Percentiles rank a stretch among this genome's conserved stretches.
Conservation (phyloP, 805 yeast species). For the Yamadazyma sp. region DNA sequence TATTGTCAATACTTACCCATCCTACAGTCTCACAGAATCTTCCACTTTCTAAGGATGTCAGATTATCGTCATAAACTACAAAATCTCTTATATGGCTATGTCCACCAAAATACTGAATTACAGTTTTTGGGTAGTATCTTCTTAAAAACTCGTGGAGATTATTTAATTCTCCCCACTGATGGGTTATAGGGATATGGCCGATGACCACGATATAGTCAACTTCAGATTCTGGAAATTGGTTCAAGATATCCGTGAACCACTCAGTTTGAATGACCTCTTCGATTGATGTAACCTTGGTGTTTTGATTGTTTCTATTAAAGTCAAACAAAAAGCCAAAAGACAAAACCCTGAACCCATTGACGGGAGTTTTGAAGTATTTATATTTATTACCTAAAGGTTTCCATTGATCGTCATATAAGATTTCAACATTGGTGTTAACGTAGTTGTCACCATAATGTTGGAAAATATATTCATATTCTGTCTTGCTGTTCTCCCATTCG, state of each 20-base stretch:
- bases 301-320: conserved; percentile 57
- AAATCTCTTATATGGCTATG: conserved; percentile 92
- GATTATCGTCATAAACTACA: conserved; percentile 56
- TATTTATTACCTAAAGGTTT: conserved; percentile 68
- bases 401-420: conserved; percentile 39
- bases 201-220: conserved; percentile 68
- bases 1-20: conserved; percentile 51
- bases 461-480: conserved; percentile 63
- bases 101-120: conserved; percentile 89
- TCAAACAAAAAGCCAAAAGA: conserved; percentile 80
- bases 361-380: conserved; percentile 62
- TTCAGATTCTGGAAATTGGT: conserved; percentile 25
- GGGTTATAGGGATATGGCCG: conserved; percentile 71
- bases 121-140: conserved; percentile 51
- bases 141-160: conserved; percentile 52
- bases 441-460: conserved; percentile 61
- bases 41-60: conserved; percentile 89
- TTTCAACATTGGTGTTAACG: conserved; percentile 71
- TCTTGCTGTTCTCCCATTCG: conserved; percentile 55
- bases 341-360: conserved; percentile 49
- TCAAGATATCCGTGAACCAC: conserved; percentile 61
- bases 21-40: conserved; percentile 94
- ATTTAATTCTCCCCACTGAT: conserved; percentile 52
- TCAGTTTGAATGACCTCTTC: conserved; percentile 47
- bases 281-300: conserved; percentile 64